Evolutionary conservation across 2,329 filamentous ascomycete species (phyloP).

Genomic region (Talaromyces sp.): DNA sequence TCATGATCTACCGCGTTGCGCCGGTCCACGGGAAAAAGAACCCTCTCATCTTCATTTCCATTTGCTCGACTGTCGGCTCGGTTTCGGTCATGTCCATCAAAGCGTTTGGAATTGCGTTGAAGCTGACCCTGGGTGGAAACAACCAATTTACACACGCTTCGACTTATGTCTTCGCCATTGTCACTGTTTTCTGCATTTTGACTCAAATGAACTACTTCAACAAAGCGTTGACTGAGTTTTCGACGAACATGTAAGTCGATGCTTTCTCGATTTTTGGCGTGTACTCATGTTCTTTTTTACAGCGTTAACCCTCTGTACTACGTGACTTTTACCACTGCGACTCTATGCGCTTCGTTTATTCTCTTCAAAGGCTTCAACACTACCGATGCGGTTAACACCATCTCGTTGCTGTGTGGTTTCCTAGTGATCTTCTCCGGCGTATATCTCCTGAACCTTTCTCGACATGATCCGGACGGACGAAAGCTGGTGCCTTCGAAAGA

Average conservation of each 20-base stretch:
- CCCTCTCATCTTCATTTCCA: slow-evolving; percentile 91
- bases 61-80: slow-evolving; percentile 94
- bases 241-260: slow-evolving; percentile 80
- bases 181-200: slow-evolving; percentile 87
- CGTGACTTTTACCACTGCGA: slow-evolving; percentile 93
- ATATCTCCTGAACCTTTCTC: slow-evolving; percentile 92
- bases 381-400: slow-evolving; percentile 81
- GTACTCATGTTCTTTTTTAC: slow-evolving; percentile 21
- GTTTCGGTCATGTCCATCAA: slow-evolving; percentile 99
- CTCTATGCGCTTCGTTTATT: slow-evolving; percentile 90
- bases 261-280: not conserved
- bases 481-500: slow-evolving; percentile 56
- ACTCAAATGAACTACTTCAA: slow-evolving; percentile 99
- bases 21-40: slow-evolving; percentile 91
- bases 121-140: slow-evolving; percentile 85
- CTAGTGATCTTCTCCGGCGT: slow-evolving; percentile 92
- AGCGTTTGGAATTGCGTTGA: slow-evolving; percentile 94
- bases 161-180: slow-evolving; percentile 95
- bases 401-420: slow-evolving; percentile 89
- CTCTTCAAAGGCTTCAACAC: slow-evolving; percentile 96
- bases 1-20: slow-evolving; percentile 96
- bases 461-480: slow-evolving; percentile 78
- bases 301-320: slow-evolving; percentile 97
- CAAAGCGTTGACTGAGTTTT: slow-evolving; percentile 94
- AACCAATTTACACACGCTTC: slow-evolving; percentile 95